phyloP scores from a whole-genome alignment of 331 rosid genomes.

The Ulmus americana region DNA sequence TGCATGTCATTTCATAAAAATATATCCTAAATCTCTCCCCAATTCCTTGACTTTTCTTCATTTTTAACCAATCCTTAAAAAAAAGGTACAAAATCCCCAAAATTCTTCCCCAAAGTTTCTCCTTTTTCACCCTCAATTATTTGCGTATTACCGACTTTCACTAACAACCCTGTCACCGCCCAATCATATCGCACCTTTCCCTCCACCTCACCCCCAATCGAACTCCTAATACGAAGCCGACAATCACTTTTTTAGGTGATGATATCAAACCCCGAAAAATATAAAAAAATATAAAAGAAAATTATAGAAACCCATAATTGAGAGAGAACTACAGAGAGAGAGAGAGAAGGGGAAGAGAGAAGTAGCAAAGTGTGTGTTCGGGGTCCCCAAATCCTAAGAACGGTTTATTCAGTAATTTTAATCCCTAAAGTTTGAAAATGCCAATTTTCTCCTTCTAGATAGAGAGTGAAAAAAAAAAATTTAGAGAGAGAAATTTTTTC shows the following conservation, averaged over 20 bases:
- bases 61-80: background rate
- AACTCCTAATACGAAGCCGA: background rate
- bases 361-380: slow-evolving; percentile 27
- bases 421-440: slow-evolving; percentile 28
- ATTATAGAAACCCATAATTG: slow-evolving; percentile 48
- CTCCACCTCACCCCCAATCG: slow-evolving; percentile 9
- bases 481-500: slow-evolving; percentile 24
- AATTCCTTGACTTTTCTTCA: background rate
- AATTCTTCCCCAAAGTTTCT: background rate
- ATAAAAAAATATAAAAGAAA: slow-evolving; percentile 1
- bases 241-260: background rate
- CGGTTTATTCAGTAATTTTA: slow-evolving; percentile 44
- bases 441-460: slow-evolving; percentile 62
- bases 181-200: background rate
- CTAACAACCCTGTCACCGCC: background rate
- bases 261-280: background rate
- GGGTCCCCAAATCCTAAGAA: slow-evolving; percentile 41
- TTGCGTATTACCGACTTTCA: background rate
- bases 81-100: background rate
- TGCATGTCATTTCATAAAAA: slow-evolving; percentile 11
- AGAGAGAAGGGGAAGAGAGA: slow-evolving; percentile 23
- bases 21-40: background rate
- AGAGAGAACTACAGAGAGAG: slow-evolving; percentile 34
- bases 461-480: too few species aligned
- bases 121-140: background rate